phyloP scores from a whole-genome alignment of 805 yeast species.

The Starmerella sirachaensis region DNA sequence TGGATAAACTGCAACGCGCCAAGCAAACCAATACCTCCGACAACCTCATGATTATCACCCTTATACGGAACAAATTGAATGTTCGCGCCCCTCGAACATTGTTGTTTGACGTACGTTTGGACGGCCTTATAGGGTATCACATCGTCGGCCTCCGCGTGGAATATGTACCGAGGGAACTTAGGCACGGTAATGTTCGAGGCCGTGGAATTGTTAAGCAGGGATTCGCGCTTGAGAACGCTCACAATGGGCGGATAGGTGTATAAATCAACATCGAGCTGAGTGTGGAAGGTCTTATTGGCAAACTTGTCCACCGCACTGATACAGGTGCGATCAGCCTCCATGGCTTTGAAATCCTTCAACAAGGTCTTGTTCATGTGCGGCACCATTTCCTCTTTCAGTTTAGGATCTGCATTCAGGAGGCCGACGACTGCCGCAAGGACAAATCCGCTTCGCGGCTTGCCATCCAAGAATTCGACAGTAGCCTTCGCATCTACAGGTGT shows the following conservation, averaged over 20 bases:
- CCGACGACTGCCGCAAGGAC: slow-evolving; percentile 22
- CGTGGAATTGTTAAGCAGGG: slow-evolving; percentile 1
- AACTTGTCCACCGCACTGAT: not conserved
- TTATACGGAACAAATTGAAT: slow-evolving; percentile 4
- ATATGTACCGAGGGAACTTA: slow-evolving; percentile 18
- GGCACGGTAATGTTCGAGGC: slow-evolving; percentile 16
- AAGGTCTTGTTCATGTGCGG: slow-evolving; percentile 4
- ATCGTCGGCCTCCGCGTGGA: slow-evolving; percentile 21
- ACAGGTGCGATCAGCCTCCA: not conserved
- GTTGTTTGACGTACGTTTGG: slow-evolving; percentile 9
- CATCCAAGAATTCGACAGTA: slow-evolving; percentile 12
- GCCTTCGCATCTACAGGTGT: slow-evolving; percentile 15
- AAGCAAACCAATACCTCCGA: slow-evolving; percentile 3
- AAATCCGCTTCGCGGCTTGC: slow-evolving; percentile 18
- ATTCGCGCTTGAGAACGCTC: not conserved
- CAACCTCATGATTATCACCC: slow-evolving; percentile 4
- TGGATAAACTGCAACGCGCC: slow-evolving; percentile 12
- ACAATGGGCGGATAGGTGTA: not conserved
- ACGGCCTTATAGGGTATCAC: slow-evolving; percentile 18
- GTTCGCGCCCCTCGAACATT: slow-evolving; percentile 8
- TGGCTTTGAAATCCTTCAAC: not conserved
- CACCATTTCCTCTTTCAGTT: slow-evolving; percentile 6
- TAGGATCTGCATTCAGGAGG: slow-evolving; percentile 19
- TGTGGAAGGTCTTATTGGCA: slow-evolving; percentile 1
- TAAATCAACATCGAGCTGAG: not conserved